These are phyloP conservation scores for Xylariaceae sp. DNA, from an alignment of 2,329 filamentous ascomycete species.

Conservation along the genomic window DNA sequence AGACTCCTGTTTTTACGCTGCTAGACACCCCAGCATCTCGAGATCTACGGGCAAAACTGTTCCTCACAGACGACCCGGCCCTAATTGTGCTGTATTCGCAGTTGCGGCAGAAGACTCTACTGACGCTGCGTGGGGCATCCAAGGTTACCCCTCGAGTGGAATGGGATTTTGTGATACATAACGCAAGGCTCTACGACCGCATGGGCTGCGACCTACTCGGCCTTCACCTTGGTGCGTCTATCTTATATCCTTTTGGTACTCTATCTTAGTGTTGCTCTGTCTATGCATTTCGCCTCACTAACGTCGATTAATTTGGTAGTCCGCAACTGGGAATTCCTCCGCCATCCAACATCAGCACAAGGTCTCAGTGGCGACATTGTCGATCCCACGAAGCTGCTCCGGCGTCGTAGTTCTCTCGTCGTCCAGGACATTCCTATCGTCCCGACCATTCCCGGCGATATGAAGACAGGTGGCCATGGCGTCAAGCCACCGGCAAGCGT, in stretches of 20 bases:
- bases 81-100: constrained; percentile 87
- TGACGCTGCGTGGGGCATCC: constrained; percentile 84
- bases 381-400: constrained; percentile 71
- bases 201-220: constrained; percentile 95
- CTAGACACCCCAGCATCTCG: constrained; percentile 71
- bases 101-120: constrained; percentile 78
- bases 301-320: constrained; percentile 51
- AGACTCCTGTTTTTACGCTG: constrained; percentile 80
- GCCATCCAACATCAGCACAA: constrained; percentile 43
- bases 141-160: constrained; percentile 80
- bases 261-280: constrained; percentile 3
- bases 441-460: constrained; percentile 46
- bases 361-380: constrained; percentile 53
- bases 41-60: constrained; percentile 76
- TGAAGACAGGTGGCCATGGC: constrained; percentile 48
- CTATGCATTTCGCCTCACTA: too few relatives aligned
- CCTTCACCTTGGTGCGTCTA: constrained; percentile 73
- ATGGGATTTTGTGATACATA: constrained; percentile 89
- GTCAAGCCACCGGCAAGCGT: constrained; percentile 69
- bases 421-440: constrained; percentile 72
- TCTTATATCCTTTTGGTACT: neutral
- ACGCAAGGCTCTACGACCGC: constrained; percentile 80
- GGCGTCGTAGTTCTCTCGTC: constrained; percentile 76
- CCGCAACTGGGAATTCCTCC: constrained; percentile 80
- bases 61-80: constrained; percentile 88